Evolutionary conservation across 2,329 filamentous ascomycete species (phyloP), one percentile per base, ranked within the genome.

Genomic region (Sclerotinia sclerotiorum): DNA sequence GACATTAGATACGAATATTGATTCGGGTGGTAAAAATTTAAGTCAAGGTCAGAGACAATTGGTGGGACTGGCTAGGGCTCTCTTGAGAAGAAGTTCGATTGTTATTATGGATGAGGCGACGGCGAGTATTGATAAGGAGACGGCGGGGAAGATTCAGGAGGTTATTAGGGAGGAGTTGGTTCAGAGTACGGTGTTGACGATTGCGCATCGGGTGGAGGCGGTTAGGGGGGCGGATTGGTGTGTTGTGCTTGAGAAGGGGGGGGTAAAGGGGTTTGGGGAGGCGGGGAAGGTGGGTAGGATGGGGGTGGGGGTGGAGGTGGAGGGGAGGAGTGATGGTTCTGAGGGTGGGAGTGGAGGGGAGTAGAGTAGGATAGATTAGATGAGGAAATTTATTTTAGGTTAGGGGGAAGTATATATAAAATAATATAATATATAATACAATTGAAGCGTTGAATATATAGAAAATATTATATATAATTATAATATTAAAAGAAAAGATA

Each of bases 41-140:
- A 86, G 83, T 61, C 88, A 90, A 73, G 88, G 88, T 0, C 87
- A 90, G 74, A 79, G 87, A 58, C 88, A 90, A 73, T 80, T 90
- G 0, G 85, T 90, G 3, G 87, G 87, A 0, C 79, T 90, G 1
- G 85, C 87, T 0, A 77, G 88, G n/a, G 87, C 88, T 0, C 82
- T 90, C 65, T 77, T 90, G 58, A 78, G 87, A 11, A 79, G 84
- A n/a, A 87, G 85, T 69, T 79, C 85, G 0, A 84, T 90, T 70
- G 80, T 90, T 13, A 84, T 90, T 63, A 82, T 90, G 74, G 88
- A 90, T 73, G 88, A 90, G 73, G 87, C 87, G 3, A 89, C 87
- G 2, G 87, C 87, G 2, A 87, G 84, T 61, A 87, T 89, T 70
- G 88, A 90, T 75, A 81, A 83, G 65, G 85, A 88, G 70, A 89